Evolutionary conservation across 768 basidiomycete genomes (phyloP), one percentile per base, ranked within the genome.

Genomic region (Thelephora aurantiotincta): DNA sequence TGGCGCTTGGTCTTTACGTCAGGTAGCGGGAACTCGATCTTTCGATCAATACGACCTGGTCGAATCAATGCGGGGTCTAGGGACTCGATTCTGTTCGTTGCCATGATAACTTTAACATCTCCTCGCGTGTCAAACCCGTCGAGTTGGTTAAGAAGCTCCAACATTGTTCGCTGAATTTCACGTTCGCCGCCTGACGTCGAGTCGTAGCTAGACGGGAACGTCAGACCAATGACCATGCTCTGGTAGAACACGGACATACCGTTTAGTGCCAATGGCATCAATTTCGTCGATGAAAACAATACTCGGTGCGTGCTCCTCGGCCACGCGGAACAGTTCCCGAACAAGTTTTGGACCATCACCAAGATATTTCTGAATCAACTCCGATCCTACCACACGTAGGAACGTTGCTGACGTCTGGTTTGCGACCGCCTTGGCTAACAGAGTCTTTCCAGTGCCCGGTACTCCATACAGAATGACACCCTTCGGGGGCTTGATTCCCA

Each of bases 101-200:
- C 96, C 96, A 98, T 98, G 63, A 99, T 97, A 55, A 99, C 94
- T 66, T 98, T 99, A 50, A 99, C 93, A 60, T 98, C 96, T n/a
- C 94, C 94, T 48, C 93, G 81, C 5, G 92, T 92, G 61, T 99
- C 96, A 64, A 99, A 98, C n/a, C 96, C 96, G 57, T 99, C 96
- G 35, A 99, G 74, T 65, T 99, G 96, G 62, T 99, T 99, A 45
- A 99, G 77, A 44, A 99, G 74, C 63, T 99, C 96, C 67, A 98
- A 73, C 96, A 99, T 97, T 13, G 96, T 99, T 50, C 96, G 79
- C 63, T 99, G 96, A 55, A 99, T 98, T 69, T 99, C 96, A 54
- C 94, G 87, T 67, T 99, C 94, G 52, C 96, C 96, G 30, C 96
- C 94, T 2, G 93, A 97, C 47, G 92, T 94, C 18, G 96, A 98